phyloP scores from a whole-genome alignment of 306 rosid genomes.

The Malus sieversii region DNA sequence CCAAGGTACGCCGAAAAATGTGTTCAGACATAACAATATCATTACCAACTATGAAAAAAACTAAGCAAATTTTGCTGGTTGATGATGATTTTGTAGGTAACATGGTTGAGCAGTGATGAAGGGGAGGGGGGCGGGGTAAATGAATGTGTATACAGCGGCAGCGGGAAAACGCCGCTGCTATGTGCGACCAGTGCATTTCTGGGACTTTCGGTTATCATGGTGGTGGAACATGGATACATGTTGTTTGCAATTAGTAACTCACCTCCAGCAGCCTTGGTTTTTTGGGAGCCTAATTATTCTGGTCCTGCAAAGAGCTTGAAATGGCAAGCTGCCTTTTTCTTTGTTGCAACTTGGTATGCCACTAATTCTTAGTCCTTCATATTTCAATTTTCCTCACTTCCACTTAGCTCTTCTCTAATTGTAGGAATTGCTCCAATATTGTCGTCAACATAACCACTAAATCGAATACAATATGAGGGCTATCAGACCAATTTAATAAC shows the following conservation, averaged over 20 bases:
- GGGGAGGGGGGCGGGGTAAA: slow-evolving; percentile 24
- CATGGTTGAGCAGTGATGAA: slow-evolving; percentile 34
- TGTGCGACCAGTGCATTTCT: slow-evolving; percentile 68
- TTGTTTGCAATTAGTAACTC: slow-evolving; percentile 66
- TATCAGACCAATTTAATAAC: not conserved
- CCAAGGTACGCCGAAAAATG: slow-evolving; percentile 40
- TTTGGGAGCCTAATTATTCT: slow-evolving; percentile 52
- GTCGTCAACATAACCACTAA: not conserved
- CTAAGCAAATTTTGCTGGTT: not conserved
- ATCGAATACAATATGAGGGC: not conserved
- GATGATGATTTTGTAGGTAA: slow-evolving; percentile 39
- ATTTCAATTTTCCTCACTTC: not conserved
- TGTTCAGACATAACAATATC: not conserved
- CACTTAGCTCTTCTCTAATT: not conserved
- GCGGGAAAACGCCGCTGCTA: slow-evolving; percentile 69
- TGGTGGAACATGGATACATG: slow-evolving; percentile 54
- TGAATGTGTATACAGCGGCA: slow-evolving; percentile 67
- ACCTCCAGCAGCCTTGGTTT: slow-evolving; percentile 47
- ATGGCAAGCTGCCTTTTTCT: slow-evolving; percentile 75
- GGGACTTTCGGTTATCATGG: slow-evolving; percentile 62
- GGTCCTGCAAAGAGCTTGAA: slow-evolving; percentile 47
- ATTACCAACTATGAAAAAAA: not conserved
- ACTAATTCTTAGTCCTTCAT: not conserved
- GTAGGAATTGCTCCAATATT: not conserved
- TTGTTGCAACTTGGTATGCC: slow-evolving; percentile 67